Percentiles rank a stretch among this genome's conserved stretches.
Evolutionary conservation across 208 protist species (phyloP).

Genomic region (Trypanosoma theileri): DNA sequence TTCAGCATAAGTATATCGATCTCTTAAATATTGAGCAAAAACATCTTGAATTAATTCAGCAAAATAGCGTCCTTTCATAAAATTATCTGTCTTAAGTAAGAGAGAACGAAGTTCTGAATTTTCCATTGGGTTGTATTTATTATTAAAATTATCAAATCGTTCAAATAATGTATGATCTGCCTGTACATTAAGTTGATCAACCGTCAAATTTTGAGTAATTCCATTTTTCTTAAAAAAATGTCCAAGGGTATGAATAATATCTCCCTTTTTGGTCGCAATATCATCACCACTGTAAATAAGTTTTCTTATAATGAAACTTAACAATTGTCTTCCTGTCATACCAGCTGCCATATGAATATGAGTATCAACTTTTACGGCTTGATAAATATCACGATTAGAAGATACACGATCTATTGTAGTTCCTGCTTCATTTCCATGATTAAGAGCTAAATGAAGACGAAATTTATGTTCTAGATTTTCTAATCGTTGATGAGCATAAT

Average conservation of each 20-base stretch:
- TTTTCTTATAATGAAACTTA: constrained; percentile 95
- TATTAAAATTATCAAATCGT: constrained; percentile 99
- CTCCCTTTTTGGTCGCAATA: constrained; percentile 87
- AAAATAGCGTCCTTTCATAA: constrained; percentile 97
- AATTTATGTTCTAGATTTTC: constrained; percentile 93
- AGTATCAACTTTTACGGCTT: constrained; percentile 96
- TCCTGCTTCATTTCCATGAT: constrained; percentile 89
- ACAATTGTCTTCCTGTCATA: constrained; percentile 94
- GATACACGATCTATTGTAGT: constrained; percentile 83
- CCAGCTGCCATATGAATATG: constrained; percentile 96
- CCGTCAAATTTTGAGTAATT: constrained; percentile 91
- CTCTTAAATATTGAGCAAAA: constrained; percentile 94
- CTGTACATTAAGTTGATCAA: constrained; percentile 96
- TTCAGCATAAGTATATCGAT: constrained; percentile 95
- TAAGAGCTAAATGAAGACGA: constrained; percentile 92
- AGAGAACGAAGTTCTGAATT: constrained; percentile 93
- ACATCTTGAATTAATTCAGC: constrained; percentile 96
- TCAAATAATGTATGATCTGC: constrained; percentile 96
- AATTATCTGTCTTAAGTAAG: constrained; percentile 99
- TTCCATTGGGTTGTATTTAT: constrained; percentile 98
- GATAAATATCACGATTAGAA: constrained; percentile 94
- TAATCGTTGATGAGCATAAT: constrained; percentile 91
- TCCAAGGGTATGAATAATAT: constrained; percentile 85
- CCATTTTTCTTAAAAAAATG: constrained; percentile 82
- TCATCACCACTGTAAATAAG: constrained; percentile 90